Evolutionary conservation across 2,329 filamentous ascomycete genomes (phyloP).

Genomic region (Macrophomina phaseolina): DNA sequence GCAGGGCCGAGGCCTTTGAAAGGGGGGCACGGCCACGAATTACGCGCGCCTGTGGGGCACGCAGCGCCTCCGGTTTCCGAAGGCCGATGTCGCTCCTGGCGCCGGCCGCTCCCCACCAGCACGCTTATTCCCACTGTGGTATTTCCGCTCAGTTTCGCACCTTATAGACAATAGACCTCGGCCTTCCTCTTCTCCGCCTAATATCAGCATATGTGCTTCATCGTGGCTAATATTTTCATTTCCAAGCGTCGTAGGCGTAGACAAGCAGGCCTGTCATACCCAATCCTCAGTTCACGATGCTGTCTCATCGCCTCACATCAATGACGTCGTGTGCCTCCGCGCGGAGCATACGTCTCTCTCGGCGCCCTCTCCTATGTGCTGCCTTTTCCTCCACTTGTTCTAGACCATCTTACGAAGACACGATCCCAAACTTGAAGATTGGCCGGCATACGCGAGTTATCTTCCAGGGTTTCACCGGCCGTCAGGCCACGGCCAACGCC

Average conservation of each 20-base stretch:
- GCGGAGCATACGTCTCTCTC: background rate
- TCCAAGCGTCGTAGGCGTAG: background rate
- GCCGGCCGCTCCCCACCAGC: background rate
- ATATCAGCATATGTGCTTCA: background rate
- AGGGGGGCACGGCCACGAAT: slow-evolving; percentile 19
- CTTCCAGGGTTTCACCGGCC: slow-evolving; percentile 74
- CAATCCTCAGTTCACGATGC: slow-evolving; percentile 5
- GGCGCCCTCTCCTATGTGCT: slow-evolving; percentile 1
- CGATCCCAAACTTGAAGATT: slow-evolving; percentile 70
- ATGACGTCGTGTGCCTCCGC: slow-evolving; percentile 11
- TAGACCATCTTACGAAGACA: slow-evolving; percentile 61
- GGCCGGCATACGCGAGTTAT: slow-evolving; percentile 70
- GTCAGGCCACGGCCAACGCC: slow-evolving; percentile 74
- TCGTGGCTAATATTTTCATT: background rate
- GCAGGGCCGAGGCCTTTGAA: slow-evolving; percentile 3
- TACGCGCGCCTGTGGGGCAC: slow-evolving; percentile 10
- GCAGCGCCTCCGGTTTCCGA: slow-evolving; percentile 8
- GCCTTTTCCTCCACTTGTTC: slow-evolving; percentile 39
- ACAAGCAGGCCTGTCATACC: background rate
- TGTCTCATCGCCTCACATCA: slow-evolving; percentile 21
- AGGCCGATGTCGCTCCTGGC: slow-evolving; percentile 12
- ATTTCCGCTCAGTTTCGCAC: slow-evolving; percentile 7
- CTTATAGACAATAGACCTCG: slow-evolving; percentile 4
- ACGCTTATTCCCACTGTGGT: slow-evolving; percentile 13
- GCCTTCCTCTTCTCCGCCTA: background rate